Evolutionary conservation across 371 early-diverging fungal species (phyloP), one percentile per base, ranked within the genome.

Genomic region (Neoconidiobolus thromboides): DNA sequence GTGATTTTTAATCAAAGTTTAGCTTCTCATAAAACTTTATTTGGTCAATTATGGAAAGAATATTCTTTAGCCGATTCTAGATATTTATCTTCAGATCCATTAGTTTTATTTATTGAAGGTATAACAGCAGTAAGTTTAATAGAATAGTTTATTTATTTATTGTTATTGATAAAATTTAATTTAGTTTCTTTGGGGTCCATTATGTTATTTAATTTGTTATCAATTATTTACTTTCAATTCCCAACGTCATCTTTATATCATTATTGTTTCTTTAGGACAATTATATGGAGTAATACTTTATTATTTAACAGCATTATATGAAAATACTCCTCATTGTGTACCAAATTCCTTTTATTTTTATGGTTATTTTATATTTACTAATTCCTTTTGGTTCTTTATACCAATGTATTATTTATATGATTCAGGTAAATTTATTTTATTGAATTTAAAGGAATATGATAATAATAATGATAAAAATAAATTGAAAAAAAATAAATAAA

Each of bases 21-120:
- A 26, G 79, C 86, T 0, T 76, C 77, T 12, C 77, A 83, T 63
- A 70, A 71, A 48, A 69, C 67, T 42, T 58, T 86, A 1, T 57
- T 91, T 49, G 87, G 79, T 10, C 79, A 89, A 58, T 62, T 89
- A 58, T 94, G 91, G 91, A 89, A 91, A 73, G 93, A 94, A 71
- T 94, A 94, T 68, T 73, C 89, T 1, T 73, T 80, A 62, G 76
- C 81, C 12, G 95, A 94, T 68, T 89, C 90, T 9, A 73, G 93
- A 42, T 94, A 94, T 67, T 68, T 93, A 68, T 71, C 77, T 38
- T 68, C 73, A 50, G 95, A 94, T 61, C 71, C 82, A 3, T 79
- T 85, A 54, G 81, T 91, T 2, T 66, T 83, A 41, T 72, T 82
- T 55, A 80, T 92, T 73, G 95, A 94, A 71, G 71, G 73, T 14